Evolutionary conservation across 208 protist genomes (phyloP).

Genomic region (Leishmania gerbilli): DNA sequence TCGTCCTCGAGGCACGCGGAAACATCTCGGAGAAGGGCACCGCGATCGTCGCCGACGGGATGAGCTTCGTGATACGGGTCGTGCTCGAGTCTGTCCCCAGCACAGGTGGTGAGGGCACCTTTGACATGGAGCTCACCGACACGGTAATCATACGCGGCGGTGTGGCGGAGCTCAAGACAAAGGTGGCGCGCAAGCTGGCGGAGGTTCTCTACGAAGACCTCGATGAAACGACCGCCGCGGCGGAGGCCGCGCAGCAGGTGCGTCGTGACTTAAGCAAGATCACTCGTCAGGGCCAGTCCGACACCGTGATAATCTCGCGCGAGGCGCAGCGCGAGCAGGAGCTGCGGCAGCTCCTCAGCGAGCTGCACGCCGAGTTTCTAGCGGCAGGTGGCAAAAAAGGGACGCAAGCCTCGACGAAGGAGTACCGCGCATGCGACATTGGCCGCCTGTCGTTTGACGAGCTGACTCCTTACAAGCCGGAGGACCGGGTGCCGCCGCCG

Average conservation of each 20-base stretch:
- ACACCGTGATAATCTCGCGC: slow-evolving; percentile 64
- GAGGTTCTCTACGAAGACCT: slow-evolving; percentile 75
- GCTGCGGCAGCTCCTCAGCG: slow-evolving; percentile 59
- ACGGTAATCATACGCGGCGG: slow-evolving; percentile 73
- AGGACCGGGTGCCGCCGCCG: slow-evolving; percentile 33
- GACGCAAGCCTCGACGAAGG: slow-evolving; percentile 49
- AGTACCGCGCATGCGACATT: slow-evolving; percentile 64
- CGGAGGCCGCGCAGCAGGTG: background rate
- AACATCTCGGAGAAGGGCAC: slow-evolving; percentile 83
- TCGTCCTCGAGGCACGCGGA: slow-evolving; percentile 81
- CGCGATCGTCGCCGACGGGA: slow-evolving; percentile 59
- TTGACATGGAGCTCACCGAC: slow-evolving; percentile 80
- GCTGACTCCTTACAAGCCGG: slow-evolving; percentile 45
- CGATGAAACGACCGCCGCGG: slow-evolving; percentile 28
- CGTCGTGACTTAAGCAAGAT: slow-evolving; percentile 68
- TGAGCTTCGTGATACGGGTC: slow-evolving; percentile 87
- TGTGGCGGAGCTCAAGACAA: slow-evolving; percentile 72
- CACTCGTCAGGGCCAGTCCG: slow-evolving; percentile 77
- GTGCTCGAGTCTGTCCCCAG: slow-evolving; percentile 61
- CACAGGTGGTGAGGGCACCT: slow-evolving; percentile 27
- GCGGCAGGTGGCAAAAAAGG: slow-evolving; percentile 81
- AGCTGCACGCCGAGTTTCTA: slow-evolving; percentile 73
- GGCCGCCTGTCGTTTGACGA: slow-evolving; percentile 77
- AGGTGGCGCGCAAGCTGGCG: slow-evolving; percentile 61
- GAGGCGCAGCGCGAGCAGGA: slow-evolving; percentile 76